Percentiles rank a stretch among this genome's conserved stretches.
Conservation (phyloP, 2,329 filamentous ascomycete species). For the Fusarium lateritium region DNA sequence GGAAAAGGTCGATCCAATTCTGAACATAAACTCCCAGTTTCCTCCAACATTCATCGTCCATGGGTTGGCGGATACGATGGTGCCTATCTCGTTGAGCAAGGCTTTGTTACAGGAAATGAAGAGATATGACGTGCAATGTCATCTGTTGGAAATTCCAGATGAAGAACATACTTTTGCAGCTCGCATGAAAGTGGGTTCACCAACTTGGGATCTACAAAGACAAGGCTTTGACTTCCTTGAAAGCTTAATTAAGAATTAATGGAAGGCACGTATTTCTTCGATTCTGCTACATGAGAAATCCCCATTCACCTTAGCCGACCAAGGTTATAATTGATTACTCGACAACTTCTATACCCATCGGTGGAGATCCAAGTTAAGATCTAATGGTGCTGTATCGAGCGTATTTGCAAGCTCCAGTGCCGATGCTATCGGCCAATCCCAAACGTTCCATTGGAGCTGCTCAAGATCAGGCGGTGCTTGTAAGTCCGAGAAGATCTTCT, state of each 20-base stretch:
- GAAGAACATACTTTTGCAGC: conserved; percentile 15
- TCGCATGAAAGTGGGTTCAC: not conserved
- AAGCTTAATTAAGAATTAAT: not conserved
- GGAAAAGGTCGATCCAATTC: conserved; percentile 4
- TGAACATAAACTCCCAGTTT: not conserved
- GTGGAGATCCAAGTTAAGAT: conserved; percentile 24
- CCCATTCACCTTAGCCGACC: no score
- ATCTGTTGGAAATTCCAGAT: conserved; percentile 1
- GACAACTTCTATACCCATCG: not conserved
- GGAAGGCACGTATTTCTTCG: no score
- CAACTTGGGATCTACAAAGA: conserved; percentile 1
- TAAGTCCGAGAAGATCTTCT: conserved; percentile 39
- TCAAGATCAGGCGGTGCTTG: conserved; percentile 23
- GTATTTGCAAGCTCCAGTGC: conserved; percentile 47
- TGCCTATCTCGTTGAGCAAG: not conserved
- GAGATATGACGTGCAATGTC: not conserved
- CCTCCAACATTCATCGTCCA: conserved; percentile 3
- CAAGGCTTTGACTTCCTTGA: not conserved
- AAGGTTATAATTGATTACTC: no score
- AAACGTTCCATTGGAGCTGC: conserved; percentile 47
- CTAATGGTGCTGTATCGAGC: conserved; percentile 43
- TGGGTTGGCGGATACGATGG: conserved; percentile 1
- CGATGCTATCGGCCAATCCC: conserved; percentile 50
- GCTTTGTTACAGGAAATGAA: not conserved
- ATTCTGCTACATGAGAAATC: no score